Base-by-base conservation (phyloP, 2,329 filamentous ascomycete genomes). In the Cercospora berteroae region DNA sequence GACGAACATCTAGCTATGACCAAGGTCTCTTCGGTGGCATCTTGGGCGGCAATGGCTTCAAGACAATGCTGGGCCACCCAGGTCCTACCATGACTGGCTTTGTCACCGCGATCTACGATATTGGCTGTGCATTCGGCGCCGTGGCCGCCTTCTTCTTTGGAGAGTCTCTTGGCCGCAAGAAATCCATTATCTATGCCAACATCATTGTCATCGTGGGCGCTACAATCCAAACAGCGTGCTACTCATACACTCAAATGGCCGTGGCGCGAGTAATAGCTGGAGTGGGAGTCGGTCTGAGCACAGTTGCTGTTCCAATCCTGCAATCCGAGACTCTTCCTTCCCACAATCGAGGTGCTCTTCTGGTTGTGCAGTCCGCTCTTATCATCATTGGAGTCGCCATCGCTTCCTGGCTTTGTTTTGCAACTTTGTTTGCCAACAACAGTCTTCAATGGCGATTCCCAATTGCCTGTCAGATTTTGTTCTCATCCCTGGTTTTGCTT, bases 1-100 rank as follows among this genome's bases (percentile, higher is more conserved):
- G 50, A 60, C 23, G 13, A 3, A 12, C 2, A 16, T 5, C 13
- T 13, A 66, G 60, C 62, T 73, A 74, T 66, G 73, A 75, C 48
- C 74, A 76, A 68, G 74, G 74, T 18, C 69, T 76, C 12, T 74
- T 76, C 59, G 74, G 73, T 16, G 74, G 74, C 5, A 75, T 76
- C 57, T 65, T 76, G 23, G 71, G 72, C n/a, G 74, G 74, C 52
- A 42, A 69, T 27, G 63, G 73, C 36, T 76, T 76, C 67, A 71
- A 72, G 39, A 65, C 71, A 5, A 76, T 75, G 73, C 73, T 76
- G 9, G 73, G 70, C 3, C 58, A 74, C 29, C 74, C 73, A 13
- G 61, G 52, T 20, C 66, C 74, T 7, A 75, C 74, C 29, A 61
- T 72, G 61, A 74, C 73, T 62, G 74, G 73, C 16, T 67, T 75